Percentiles rank a stretch among this genome's conserved stretches.
phyloP scores from a whole-genome alignment of 176 grass and related monocot genomes.

The Paspalum vaginatum region DNA sequence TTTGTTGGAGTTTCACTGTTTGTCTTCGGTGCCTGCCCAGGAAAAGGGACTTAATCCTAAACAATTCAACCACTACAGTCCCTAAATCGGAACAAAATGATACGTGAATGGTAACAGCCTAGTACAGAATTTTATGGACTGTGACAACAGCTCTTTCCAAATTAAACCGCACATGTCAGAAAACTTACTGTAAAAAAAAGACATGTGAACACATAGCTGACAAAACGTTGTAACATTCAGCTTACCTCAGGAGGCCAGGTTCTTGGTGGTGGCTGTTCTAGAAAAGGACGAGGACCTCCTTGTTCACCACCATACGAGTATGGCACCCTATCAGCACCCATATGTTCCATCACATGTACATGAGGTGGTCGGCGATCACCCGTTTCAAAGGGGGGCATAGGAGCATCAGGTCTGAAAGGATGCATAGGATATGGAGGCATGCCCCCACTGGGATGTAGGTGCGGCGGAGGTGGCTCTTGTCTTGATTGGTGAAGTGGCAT shows the following conservation, averaged over 20 bases:
- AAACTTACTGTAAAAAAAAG: conserved; percentile 18
- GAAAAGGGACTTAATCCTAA: conserved; percentile 23
- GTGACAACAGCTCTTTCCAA: neutral
- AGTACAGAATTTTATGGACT: conserved; percentile 17
- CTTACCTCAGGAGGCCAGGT: conserved; percentile 64
- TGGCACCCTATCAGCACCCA: conserved; percentile 48
- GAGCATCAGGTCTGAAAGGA: conserved; percentile 57
- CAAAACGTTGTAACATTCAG: neutral
- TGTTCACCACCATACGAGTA: conserved; percentile 56
- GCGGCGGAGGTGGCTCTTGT: conserved; percentile 59
- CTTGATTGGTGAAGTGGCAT: conserved; percentile 49
- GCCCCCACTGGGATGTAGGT: conserved; percentile 43
- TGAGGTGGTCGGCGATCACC: conserved; percentile 46
- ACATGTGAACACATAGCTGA: neutral
- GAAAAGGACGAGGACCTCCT: conserved; percentile 48
- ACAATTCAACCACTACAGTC: conserved; percentile 19
- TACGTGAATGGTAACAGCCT: neutral
- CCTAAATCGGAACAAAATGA: conserved; percentile 27
- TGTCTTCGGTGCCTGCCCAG: conserved; percentile 46
- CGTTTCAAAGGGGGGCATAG: conserved; percentile 46
- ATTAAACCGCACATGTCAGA: neutral
- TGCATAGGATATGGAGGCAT: conserved; percentile 58
- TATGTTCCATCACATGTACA: conserved; percentile 47
- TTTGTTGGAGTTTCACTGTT: conserved; percentile 43
- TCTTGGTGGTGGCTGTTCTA: conserved; percentile 62